Evolutionary conservation across 441 rosid genomes (phyloP), one percentile per base, ranked within the genome.

Genomic region (Adansonia madagascariensis): DNA sequence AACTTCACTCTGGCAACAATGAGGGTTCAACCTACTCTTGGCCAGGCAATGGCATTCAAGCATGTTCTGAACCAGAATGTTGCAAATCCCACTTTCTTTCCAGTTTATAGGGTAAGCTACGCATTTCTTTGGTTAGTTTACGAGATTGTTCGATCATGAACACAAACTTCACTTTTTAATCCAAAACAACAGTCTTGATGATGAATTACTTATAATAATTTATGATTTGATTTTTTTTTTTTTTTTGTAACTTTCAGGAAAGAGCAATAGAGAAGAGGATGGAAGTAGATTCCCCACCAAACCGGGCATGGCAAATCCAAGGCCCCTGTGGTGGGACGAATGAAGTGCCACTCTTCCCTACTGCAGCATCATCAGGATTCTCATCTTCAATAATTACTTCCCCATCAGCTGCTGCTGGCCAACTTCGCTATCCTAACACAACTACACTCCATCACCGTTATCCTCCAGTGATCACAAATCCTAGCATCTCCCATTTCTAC

Each of bases 291-390:
- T 47, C 86, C 17, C 52, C 80, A 22, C 88, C 85, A 39, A 80
- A 77, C 39, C 69, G 85, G 87, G 71, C 79, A 75, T 80, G 87
- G 84, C 84, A 81, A 78, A 55, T 55, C 52, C 85, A 84, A 70
- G 77, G 75, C 56, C 84, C 79, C 69, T 77, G 69, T 59, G 80
- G 78, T 11, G 84, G 85, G 52, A 66, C 84, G 55, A 79, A 77
- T 79, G 79, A 84, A 61, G 76, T 66, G 80, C 84, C 88, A 62
- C 63, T 77, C 77, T 82, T 84, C 84, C 82, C 90, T 80, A 55
- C 85, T 85, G 95, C 95, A 91, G 93, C 93, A 91, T 91, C 95
- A 89, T 89, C 93, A 88, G 92, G 93, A 91, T 89, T 89, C 92
- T 70, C 84, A 63, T 81, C 84, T 81, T 84, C 92, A n/a, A 77